These are phyloP conservation scores for Cercospora sojina DNA, from an alignment of 2,329 filamentous ascomycete genomes.

Conservation along the genomic window DNA sequence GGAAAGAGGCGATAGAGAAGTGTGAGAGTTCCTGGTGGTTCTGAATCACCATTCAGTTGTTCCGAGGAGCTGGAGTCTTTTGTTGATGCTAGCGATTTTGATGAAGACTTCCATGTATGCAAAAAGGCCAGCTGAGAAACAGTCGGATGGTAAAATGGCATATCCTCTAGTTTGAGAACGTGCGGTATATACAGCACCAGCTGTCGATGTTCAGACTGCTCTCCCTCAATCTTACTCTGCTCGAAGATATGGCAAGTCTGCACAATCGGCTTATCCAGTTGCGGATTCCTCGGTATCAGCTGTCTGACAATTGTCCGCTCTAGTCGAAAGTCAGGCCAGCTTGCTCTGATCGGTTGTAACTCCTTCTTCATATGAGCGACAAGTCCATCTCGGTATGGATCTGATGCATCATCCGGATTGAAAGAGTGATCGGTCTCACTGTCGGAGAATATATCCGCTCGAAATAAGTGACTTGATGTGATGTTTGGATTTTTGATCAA, in stretches of 20 bases:
- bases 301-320: slow-evolving; percentile 69
- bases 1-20: slow-evolving; percentile 25
- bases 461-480: slow-evolving; percentile 74
- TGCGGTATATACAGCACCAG: slow-evolving; percentile 80
- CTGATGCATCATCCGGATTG: neutral
- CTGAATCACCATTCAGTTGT: neutral
- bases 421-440: slow-evolving; percentile 43
- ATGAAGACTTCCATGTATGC: slow-evolving; percentile 58
- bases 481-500: slow-evolving; percentile 76
- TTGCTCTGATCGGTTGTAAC: slow-evolving; percentile 30
- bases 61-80: neutral
- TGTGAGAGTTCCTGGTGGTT: slow-evolving; percentile 10
- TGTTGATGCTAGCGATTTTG: neutral
- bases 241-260: slow-evolving; percentile 76
- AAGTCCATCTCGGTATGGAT: slow-evolving; percentile 10
- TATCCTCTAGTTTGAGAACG: slow-evolving; percentile 56
- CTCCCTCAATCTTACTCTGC: slow-evolving; percentile 28
- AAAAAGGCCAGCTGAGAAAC: slow-evolving; percentile 73
- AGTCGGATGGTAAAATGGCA: slow-evolving; percentile 86
- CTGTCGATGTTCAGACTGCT: slow-evolving; percentile 40
- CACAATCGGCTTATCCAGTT: slow-evolving; percentile 70
- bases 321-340: slow-evolving; percentile 42
- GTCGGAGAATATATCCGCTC: slow-evolving; percentile 70
- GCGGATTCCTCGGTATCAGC: slow-evolving; percentile 77
- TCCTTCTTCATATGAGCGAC: slow-evolving; percentile 49